Percentiles rank a stretch among this genome's conserved stretches.
These are phyloP conservation scores for Leishmania mexicana DNA, from an alignment of 208 protist species.

Conservation along the genomic window DNA sequence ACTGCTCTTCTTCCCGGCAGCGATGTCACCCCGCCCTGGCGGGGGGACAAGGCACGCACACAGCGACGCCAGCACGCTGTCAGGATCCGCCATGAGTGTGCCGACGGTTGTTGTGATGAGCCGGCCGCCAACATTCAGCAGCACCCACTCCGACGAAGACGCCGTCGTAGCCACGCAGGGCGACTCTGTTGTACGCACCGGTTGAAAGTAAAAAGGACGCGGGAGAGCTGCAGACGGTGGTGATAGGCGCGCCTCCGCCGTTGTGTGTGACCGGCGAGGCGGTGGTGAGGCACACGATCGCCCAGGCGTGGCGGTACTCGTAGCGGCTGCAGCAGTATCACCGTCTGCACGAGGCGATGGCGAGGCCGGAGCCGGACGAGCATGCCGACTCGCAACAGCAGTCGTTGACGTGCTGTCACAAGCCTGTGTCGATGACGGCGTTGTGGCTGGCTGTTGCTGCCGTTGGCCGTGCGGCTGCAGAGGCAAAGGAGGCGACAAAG, in stretches of 20 bases:
- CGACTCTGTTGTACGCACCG: slow-evolving; percentile 14
- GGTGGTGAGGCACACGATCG: neutral
- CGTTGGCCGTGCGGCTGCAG: neutral
- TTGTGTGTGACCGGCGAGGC: neutral
- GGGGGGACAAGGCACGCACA: slow-evolving; percentile 22
- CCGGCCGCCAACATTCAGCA: slow-evolving; percentile 79
- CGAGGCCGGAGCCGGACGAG: neutral
- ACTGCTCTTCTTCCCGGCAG: neutral
- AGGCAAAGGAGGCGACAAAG: too few species aligned
- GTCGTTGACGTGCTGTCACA: neutral
- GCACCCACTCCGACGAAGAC: slow-evolving; percentile 63
- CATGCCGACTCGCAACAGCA: neutral
- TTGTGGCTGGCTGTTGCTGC: neutral
- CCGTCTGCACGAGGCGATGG: neutral
- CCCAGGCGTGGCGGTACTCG: neutral
- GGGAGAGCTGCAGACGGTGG: neutral
- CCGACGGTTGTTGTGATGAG: slow-evolving; percentile 76
- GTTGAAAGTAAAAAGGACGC: slow-evolving; percentile 14
- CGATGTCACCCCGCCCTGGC: neutral
- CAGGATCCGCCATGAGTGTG: slow-evolving; percentile 67
- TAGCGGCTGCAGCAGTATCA: neutral
- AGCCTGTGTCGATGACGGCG: neutral
- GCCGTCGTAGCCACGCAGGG: slow-evolving; percentile 27
- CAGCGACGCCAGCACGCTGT: slow-evolving; percentile 62
- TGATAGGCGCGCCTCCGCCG: neutral